Base-by-base conservation (phyloP, 1,284 basidiomycete species). In the Cutaneotrichosporon arboriforme region DNA sequence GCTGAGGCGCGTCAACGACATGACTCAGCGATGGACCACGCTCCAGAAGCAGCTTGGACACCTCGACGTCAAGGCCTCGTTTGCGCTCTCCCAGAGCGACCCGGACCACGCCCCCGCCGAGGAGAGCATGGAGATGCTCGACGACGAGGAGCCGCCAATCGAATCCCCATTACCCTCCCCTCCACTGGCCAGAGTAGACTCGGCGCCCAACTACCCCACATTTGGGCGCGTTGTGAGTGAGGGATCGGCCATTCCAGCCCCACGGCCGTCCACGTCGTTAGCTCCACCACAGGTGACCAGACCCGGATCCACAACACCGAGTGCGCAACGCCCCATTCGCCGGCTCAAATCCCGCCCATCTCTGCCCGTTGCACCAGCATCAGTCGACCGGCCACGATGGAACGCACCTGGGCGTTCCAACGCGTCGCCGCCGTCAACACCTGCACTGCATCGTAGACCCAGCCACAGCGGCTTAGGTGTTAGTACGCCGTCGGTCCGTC, bases 1-100 rank as follows among this genome's bases (percentile, higher is more conserved):
- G 22, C 74, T 97, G 51, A 81, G 92, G 53, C 80, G 90, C 58
- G 58, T 62, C 35, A 57, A 61, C 31, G 69, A 72, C 42, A 65
- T 70, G 60, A 55, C 41, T 9, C 51, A 57, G 21, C 46, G 57
- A 4, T 72, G 68, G 67, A 43, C 23, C 1, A 38, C 41, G 7
- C 49, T 70, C n/a, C 65, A 65, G 37, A 54, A 56, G 42, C 59
- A 64, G 18, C 62, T 72, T 4, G 48, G 54, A 8, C 64, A 68
- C 37, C 61, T 73, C 15, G 68, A 70, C 23, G 59, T 57, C 8
- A 59, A 61, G 40, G 47, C 68, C 17, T 50, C 55, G 4, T 36
- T 68, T 1, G 58, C 62, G 31, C 40, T 66, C 4, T 55, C 61
- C 4, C 65, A 67, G 49, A 52, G 57, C 34, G 57, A 57, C 49